A percentile compares a stretch with the other conserved stretches of the same genome.
phyloP scores from a whole-genome alignment of 371 early-diverging fungal species.

The Vittaforma corneae region DNA sequence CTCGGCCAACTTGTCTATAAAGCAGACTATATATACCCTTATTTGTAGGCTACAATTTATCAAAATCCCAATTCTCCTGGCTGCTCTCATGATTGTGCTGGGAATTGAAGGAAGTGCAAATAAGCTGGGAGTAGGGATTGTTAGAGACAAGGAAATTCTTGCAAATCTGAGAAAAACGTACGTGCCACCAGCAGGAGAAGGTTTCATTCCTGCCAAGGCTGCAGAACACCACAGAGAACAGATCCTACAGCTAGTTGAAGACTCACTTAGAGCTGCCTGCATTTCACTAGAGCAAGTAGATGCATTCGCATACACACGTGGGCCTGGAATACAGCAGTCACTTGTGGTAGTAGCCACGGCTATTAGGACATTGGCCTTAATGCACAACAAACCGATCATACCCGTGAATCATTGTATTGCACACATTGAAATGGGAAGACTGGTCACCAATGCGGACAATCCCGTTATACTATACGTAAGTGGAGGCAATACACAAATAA shows the following conservation, averaged over 20 bases:
- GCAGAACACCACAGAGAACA: conserved; percentile 81
- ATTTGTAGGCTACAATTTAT: background rate
- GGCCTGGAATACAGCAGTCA: conserved; percentile 97
- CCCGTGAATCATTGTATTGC: conserved; percentile 96
- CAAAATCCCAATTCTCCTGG: background rate
- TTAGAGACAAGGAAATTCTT: conserved; percentile 69
- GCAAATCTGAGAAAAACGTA: conserved; percentile 85
- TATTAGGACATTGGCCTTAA: conserved; percentile 76
- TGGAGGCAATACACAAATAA: conserved; percentile 99
- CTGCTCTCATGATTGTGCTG: conserved; percentile 8
- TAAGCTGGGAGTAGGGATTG: conserved; percentile 93
- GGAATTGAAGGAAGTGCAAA: conserved; percentile 90
- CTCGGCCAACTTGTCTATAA: conserved; percentile 42
- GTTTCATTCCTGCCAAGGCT: conserved; percentile 87
- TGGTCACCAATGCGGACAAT: conserved; percentile 82
- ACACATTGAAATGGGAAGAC: conserved; percentile 98
- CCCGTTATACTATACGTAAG: conserved; percentile 94
- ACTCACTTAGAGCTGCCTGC: conserved; percentile 69
- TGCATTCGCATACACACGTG: conserved; percentile 88
- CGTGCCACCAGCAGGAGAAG: conserved; percentile 87
- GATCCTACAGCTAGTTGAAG: conserved; percentile 66
- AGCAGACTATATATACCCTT: background rate
- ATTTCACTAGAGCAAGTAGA: conserved; percentile 69
- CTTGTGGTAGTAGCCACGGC: conserved; percentile 78
- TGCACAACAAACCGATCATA: conserved; percentile 82